A percentile compares a stretch with the other conserved stretches of the same genome.
Evolutionary conservation across 176 grass and related monocot species (phyloP).

Genomic region (Juncus effusus): DNA sequence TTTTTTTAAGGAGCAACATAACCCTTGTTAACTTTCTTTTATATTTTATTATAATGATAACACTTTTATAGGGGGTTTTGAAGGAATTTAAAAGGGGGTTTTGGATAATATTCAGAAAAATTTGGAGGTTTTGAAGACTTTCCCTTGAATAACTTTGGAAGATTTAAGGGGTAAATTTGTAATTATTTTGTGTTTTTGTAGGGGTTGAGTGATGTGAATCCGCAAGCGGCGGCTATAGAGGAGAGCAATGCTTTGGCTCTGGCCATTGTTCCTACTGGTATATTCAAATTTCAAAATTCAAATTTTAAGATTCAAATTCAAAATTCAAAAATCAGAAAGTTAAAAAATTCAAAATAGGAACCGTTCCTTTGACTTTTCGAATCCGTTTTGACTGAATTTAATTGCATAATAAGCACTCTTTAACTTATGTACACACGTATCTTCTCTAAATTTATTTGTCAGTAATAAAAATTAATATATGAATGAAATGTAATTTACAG

Average conservation of each 20-base stretch:
- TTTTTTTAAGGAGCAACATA: no score
- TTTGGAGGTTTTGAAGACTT: no score
- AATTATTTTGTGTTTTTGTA: conserved; percentile 30
- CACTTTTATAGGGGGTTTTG: background rate
- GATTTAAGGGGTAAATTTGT: conserved; percentile 11
- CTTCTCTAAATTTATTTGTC: background rate
- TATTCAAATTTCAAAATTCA: conserved; percentile 16
- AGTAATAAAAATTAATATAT: conserved; percentile 21
- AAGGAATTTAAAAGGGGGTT: no score
- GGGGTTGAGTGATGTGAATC: conserved; percentile 72
- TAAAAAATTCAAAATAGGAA: conserved; percentile 14
- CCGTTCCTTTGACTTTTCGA: no score
- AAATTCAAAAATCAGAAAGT: background rate
- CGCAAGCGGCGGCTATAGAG: conserved; percentile 63
- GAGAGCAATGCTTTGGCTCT: conserved; percentile 76
- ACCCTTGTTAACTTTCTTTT: no score
- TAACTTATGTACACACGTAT: background rate
- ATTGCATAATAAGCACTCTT: conserved; percentile 3
- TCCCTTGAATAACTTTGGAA: background rate
- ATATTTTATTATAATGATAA: no score
- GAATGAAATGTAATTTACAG: conserved; percentile 23
- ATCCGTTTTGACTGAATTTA: conserved; percentile 5
- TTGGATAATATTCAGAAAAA: no score
- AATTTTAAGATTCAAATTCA: conserved; percentile 6
- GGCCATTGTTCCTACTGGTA: conserved; percentile 66